These are phyloP conservation scores for Chlamydomonas reinhardtii DNA, from an alignment of 163 green algal genomes.

Conservation along the genomic window DNA sequence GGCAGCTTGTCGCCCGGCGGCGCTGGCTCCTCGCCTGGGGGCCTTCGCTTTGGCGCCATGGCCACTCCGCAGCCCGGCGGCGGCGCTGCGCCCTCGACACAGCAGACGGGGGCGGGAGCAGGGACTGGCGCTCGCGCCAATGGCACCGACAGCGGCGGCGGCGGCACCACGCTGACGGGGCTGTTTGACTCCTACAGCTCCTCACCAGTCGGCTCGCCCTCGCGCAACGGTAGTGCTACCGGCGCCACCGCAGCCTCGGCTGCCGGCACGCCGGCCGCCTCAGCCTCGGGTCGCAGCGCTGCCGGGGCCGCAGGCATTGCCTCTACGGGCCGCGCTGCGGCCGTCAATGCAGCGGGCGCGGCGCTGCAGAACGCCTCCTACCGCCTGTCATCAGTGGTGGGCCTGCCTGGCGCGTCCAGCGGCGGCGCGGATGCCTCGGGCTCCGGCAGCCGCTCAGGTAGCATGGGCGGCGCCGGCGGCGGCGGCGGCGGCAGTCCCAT, in stretches of 20 bases:
- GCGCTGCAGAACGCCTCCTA: neutral
- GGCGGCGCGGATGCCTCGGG: no score
- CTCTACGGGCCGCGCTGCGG: no score
- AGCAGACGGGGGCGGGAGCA: neutral
- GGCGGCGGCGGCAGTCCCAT: slow-evolving; percentile 3
- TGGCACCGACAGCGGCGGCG: neutral
- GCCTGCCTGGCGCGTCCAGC: no score
- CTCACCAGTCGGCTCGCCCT: neutral
- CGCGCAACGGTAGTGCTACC: no score
- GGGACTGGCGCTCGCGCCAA: no score
- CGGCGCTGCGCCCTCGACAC: no score
- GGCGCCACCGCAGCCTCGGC: neutral
- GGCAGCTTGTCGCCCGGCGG: no score
- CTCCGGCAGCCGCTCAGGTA: neutral
- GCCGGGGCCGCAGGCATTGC: no score
- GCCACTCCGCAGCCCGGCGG: neutral
- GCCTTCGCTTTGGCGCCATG: neutral
- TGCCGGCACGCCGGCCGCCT: neutral
- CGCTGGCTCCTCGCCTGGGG: neutral
- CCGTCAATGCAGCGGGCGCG: no score
- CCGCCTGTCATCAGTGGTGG: neutral
- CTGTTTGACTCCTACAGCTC: neutral
- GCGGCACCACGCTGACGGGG: neutral
- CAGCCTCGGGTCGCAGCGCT: neutral
- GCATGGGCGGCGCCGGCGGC: neutral